These are phyloP conservation scores for Septoria linicola DNA, from an alignment of 2,329 filamentous ascomycete genomes.

Conservation along the genomic window DNA sequence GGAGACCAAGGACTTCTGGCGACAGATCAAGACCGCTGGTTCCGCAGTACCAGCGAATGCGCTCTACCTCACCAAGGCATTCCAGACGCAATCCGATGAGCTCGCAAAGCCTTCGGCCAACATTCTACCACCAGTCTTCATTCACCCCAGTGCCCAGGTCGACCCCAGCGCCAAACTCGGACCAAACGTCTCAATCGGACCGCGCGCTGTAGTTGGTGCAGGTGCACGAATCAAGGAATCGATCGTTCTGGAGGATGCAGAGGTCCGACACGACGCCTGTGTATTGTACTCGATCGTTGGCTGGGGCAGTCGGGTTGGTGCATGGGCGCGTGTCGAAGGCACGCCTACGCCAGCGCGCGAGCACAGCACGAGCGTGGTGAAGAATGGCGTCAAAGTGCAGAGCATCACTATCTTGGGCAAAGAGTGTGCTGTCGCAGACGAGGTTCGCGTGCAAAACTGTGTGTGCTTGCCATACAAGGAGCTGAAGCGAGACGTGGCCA, in stretches of 20 bases:
- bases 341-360: conserved; percentile 83
- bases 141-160: conserved; percentile 85
- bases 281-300: conserved; percentile 95
- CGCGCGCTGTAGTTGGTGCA: conserved; percentile 78
- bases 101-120: conserved; percentile 79
- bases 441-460: conserved; percentile 95
- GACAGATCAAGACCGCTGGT: conserved; percentile 98
- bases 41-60: conserved; percentile 96
- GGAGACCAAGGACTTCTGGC: conserved; percentile 99
- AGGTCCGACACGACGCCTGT: conserved; percentile 96
- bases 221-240: conserved; percentile 93
- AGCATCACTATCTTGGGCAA: conserved; percentile 97
- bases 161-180: conserved; percentile 95
- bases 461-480: conserved; percentile 98
- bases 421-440: conserved; percentile 90
- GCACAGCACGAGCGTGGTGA: conserved; percentile 91
- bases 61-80: conserved; percentile 91
- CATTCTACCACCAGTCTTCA: conserved; percentile 90
- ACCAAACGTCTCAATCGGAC: conserved; percentile 93
- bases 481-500: conserved; percentile 86
- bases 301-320: conserved; percentile 91
- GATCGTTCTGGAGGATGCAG: conserved; percentile 89
- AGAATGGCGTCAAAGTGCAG: conserved; percentile 98
- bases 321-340: conserved; percentile 97
- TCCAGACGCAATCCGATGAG: conserved; percentile 77